phyloP scores from a whole-genome alignment of 129 eudicot genomes.

The Arctium minus region DNA sequence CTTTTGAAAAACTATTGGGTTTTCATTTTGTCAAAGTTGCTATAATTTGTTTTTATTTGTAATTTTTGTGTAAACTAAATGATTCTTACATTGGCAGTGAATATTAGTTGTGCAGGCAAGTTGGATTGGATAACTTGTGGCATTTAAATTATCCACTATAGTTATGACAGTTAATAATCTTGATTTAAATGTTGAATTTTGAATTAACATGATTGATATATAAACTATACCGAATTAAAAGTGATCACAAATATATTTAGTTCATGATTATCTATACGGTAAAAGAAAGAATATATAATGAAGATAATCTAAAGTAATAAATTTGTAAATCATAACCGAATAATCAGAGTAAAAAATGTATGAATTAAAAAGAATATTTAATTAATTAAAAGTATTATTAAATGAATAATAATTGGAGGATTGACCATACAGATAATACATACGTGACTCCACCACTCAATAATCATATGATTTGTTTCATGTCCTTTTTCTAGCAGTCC shows the following conservation, averaged over 20 bases:
- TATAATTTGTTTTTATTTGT: neutral
- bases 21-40: neutral
- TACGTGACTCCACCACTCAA: conserved; percentile 25
- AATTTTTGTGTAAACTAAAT: neutral
- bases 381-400: neutral
- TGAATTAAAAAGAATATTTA: neutral
- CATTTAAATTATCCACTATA: neutral
- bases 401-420: conserved; percentile 15
- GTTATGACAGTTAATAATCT: no score
- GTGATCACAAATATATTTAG: no score
- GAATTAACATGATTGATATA: no score
- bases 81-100: neutral
- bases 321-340: neutral
- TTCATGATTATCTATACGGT: no score
- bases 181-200: no score
- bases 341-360: neutral
- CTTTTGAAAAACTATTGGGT: neutral
- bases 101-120: neutral
- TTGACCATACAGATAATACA: conserved; percentile 9
- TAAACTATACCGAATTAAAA: no score
- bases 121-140: neutral
- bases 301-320: neutral
- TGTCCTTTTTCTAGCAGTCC: conserved; percentile 11
- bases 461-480: conserved; percentile 24
- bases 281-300: no score